A percentile compares a stretch with the other conserved stretches of the same genome.
Evolutionary conservation across 2,329 filamentous ascomycete species (phyloP).

Genomic region (Ophiobolus disseminans): DNA sequence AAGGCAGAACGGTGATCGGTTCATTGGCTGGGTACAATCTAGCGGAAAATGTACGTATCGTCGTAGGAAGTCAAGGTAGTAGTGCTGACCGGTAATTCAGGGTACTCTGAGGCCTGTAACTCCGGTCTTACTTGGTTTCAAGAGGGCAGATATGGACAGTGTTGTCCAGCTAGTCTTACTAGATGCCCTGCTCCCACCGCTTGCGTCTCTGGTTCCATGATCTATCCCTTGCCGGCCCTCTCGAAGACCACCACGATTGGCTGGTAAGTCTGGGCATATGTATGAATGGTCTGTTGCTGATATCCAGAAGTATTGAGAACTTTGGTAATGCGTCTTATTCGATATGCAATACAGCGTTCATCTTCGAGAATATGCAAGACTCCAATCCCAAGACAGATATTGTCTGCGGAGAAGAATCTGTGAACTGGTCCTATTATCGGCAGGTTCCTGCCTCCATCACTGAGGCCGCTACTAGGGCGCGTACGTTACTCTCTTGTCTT

Average conservation of each 20-base stretch:
- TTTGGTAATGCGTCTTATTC: conserved; percentile 26
- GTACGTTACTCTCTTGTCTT: neutral
- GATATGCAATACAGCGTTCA: conserved; percentile 34
- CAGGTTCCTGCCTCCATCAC: conserved; percentile 19
- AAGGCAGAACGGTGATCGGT: conserved; percentile 31
- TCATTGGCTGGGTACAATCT: conserved; percentile 34
- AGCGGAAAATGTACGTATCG: conserved; percentile 28
- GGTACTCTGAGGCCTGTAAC: conserved; percentile 31
- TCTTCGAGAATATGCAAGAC: conserved; percentile 32
- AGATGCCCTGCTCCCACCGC: conserved; percentile 36
- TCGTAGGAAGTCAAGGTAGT: no score
- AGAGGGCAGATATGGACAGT: conserved; percentile 38
- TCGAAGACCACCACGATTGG: conserved; percentile 31
- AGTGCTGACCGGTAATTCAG: conserved; percentile 18
- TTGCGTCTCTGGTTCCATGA: conserved; percentile 33
- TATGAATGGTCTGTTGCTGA: conserved; percentile 4
- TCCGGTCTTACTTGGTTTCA: conserved; percentile 39
- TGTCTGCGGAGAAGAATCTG: conserved; percentile 27
- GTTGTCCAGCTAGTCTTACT: conserved; percentile 31
- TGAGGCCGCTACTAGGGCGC: conserved; percentile 10
- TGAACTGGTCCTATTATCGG: conserved; percentile 35
- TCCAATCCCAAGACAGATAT: conserved; percentile 31
- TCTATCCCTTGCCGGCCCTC: conserved; percentile 29
- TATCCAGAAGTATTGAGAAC: conserved; percentile 26
- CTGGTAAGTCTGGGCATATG: conserved; percentile 22